These are phyloP conservation scores for Xerocomellus chrysenteron DNA, from an alignment of 768 basidiomycete species.

Conservation along the genomic window DNA sequence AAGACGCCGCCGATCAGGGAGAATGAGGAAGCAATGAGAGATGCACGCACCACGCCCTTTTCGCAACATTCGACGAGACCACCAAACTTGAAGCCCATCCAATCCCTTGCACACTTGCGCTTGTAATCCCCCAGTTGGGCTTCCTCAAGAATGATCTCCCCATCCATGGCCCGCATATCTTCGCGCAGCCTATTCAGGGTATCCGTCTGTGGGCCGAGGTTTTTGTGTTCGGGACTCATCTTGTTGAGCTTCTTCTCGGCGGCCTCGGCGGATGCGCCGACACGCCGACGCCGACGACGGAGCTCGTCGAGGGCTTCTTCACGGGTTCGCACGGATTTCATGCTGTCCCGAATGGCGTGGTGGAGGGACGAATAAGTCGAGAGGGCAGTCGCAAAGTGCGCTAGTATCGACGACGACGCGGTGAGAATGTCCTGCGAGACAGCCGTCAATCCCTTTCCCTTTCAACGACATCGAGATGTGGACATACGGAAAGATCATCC, in stretches of 20 bases:
- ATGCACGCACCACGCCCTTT: conserved; percentile 58
- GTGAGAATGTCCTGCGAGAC: conserved; percentile 64
- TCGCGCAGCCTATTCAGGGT: conserved; percentile 65
- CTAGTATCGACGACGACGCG: conserved; percentile 65
- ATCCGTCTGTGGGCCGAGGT: conserved; percentile 70
- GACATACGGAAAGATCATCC: conserved; percentile 72
- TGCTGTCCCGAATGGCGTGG: conserved; percentile 55
- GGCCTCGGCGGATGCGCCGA: conserved; percentile 70
- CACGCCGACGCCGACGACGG: conserved; percentile 62
- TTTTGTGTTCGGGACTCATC: conserved; percentile 90
- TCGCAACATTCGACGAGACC: conserved; percentile 82
- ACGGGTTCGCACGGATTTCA: conserved; percentile 79
- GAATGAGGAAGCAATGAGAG: neutral
- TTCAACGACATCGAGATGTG: neutral
- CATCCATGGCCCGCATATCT: conserved; percentile 76
- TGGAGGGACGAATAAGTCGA: conserved; percentile 70
- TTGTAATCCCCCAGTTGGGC: conserved; percentile 82
- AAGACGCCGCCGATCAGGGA: neutral
- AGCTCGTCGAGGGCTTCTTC: conserved; percentile 84
- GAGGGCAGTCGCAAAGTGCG: conserved; percentile 66
- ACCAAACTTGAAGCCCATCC: conserved; percentile 85
- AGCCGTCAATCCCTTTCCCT: neutral
- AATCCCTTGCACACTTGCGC: conserved; percentile 61
- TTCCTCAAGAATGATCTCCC: conserved; percentile 82
- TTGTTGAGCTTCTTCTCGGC: conserved; percentile 88